These are phyloP conservation scores for Physaria fendleri DNA, from an alignment of 345 rosid species.

Conservation along the genomic window DNA sequence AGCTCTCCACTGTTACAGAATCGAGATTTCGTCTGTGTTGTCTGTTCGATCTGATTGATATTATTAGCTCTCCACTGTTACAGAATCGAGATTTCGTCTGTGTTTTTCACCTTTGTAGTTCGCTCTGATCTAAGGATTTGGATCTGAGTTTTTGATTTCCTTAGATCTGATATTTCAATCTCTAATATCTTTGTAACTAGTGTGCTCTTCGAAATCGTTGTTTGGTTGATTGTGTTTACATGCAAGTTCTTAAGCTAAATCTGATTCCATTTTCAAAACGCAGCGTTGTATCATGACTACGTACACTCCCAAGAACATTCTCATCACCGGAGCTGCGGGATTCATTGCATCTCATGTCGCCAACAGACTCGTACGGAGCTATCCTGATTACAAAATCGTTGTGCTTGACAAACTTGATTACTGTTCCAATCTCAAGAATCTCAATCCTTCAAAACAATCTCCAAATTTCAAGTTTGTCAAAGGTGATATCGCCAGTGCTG, in stretches of 20 bases:
- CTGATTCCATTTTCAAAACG: not conserved
- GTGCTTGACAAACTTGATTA: constrained; percentile 90
- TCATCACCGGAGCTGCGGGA: constrained; percentile 85
- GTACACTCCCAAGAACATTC: constrained; percentile 73
- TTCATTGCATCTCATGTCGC: constrained; percentile 86
- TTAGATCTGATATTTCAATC: not conserved
- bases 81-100: not conserved
- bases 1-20: too few relatives aligned
- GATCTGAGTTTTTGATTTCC: constrained; percentile 6
- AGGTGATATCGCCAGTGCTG: constrained; percentile 87
- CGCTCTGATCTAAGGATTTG: not conserved
- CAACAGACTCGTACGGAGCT: constrained; percentile 58
- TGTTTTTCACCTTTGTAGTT: too few relatives aligned
- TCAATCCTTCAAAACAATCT: constrained; percentile 52
- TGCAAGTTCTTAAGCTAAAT: not conserved
- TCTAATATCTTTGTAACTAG: not conserved
- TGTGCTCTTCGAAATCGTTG: not conserved
- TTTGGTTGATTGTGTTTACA: not conserved
- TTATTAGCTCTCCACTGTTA: not conserved
- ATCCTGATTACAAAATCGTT: constrained; percentile 79
- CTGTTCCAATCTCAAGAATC: constrained; percentile 79
- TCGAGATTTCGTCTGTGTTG: too few relatives aligned
- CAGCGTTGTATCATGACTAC: constrained; percentile 35
- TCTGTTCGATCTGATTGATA: not conserved
- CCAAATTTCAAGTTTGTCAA: constrained; percentile 79